phyloP scores from a whole-genome alignment of 441 rosid species.

The Gossypium gossypioides region DNA sequence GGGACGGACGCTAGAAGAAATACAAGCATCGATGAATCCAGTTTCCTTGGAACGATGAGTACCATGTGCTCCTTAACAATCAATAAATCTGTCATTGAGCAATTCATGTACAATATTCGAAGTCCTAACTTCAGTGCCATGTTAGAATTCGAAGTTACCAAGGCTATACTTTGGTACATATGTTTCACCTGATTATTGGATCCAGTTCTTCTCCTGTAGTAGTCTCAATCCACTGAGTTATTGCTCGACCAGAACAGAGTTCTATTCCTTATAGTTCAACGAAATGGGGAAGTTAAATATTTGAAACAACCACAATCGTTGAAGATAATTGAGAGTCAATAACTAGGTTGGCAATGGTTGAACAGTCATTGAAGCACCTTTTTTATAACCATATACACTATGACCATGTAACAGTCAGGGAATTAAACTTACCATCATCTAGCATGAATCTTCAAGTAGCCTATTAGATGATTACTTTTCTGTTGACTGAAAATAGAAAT shows the following conservation, averaged over 20 bases:
- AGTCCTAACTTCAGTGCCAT: not conserved
- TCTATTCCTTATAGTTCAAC: not conserved
- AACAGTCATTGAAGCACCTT: not conserved
- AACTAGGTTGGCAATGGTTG: not conserved
- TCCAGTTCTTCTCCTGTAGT: not conserved
- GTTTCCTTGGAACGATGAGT: constrained; percentile 11
- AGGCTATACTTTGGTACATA: not conserved
- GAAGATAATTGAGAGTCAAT: not conserved
- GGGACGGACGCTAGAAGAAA: constrained; percentile 37
- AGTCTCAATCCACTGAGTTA: not conserved
- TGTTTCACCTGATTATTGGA: not conserved
- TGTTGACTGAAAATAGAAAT: too few species aligned
- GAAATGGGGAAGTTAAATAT: not conserved
- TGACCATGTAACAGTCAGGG: not conserved
- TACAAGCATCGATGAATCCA: constrained; percentile 40
- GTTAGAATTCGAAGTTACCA: too few species aligned
- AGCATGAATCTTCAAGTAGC: not conserved
- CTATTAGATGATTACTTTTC: too few species aligned
- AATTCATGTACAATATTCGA: not conserved
- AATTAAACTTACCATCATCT: not conserved
- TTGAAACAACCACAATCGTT: not conserved
- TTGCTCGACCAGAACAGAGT: not conserved
- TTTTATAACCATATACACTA: too few species aligned
- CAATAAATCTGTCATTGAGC: not conserved
- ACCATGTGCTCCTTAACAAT: not conserved